Percentiles rank a stretch among this genome's conserved stretches.
phyloP scores from a whole-genome alignment of 495 filamentous ascomycete species.

The Penicillium nucicola region DNA sequence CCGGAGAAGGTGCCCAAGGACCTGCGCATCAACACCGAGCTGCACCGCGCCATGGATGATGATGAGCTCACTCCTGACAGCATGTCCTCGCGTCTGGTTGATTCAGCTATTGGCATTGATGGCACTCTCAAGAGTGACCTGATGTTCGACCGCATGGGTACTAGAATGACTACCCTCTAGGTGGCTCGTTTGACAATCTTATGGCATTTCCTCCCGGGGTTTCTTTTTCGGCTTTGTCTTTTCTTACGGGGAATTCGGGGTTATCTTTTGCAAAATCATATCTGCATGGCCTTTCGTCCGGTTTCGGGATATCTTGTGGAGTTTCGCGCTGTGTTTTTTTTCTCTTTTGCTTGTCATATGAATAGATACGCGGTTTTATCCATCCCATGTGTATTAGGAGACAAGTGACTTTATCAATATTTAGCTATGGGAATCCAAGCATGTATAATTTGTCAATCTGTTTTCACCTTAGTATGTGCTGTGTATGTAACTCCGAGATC shows the following conservation, averaged over 20 bases:
- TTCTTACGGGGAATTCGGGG: slow-evolving; percentile 3
- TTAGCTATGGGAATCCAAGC: neutral
- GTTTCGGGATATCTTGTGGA: slow-evolving; percentile 9
- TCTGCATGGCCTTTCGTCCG: slow-evolving; percentile 12
- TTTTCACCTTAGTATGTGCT: too few relatives aligned
- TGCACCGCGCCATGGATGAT: slow-evolving; percentile 36
- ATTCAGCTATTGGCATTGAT: slow-evolving; percentile 49
- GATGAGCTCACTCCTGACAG: slow-evolving; percentile 63
- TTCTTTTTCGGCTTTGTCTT: slow-evolving; percentile 3
- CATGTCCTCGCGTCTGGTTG: slow-evolving; percentile 63
- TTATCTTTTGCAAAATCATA: neutral
- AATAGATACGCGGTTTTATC: slow-evolving; percentile 8
- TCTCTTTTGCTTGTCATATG: slow-evolving; percentile 1
- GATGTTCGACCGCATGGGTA: slow-evolving; percentile 42
- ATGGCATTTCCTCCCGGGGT: neutral
- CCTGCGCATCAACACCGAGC: slow-evolving; percentile 44
- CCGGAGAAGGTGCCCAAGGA: slow-evolving; percentile 39
- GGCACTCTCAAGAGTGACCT: slow-evolving; percentile 38
- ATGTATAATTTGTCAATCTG: too few relatives aligned
- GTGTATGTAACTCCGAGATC: too few relatives aligned
- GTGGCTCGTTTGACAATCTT: neutral
- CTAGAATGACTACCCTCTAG: slow-evolving; percentile 34
- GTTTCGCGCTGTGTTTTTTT: slow-evolving; percentile 6
- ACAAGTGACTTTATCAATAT: neutral
- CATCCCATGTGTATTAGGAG: neutral